Base-by-base conservation (phyloP, 2,329 filamentous ascomycete genomes). In the Clathrospora elynae region DNA sequence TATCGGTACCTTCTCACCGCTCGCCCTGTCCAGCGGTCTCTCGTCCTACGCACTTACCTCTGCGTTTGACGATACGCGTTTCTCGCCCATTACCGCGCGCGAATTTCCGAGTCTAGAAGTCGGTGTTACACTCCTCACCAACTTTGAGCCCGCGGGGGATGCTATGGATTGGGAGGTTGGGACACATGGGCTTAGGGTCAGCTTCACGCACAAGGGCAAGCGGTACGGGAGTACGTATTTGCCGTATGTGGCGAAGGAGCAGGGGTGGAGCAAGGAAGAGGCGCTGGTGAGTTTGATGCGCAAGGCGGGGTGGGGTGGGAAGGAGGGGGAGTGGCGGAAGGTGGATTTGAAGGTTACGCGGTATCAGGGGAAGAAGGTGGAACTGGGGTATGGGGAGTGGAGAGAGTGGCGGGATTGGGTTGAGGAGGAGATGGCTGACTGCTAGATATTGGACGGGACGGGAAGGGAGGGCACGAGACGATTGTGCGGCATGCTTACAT, bases 231-330 rank as follows among this genome's bases (percentile, higher is more conserved):
- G 90, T 1, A 96, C 93, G 0, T 99, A 97, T 64, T 79, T 99
- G 10, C 93, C 93, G 0, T 89, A 96, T 66, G 90, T 99, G 5
- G 87, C 92, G 7, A 75, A 81, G 1, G 93, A 99, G 75, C 93
- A 97, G 68, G 91, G 89, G 11, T 99, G 93, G 93, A 88, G 81
- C 8, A 91, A 93, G 71, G 91, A 97, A 67, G 89, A 97, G 77
- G 88, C 92, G 0, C 71, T 99, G 2, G 79, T 90, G 39, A 95
- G 88, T 71, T 73, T 97, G 64, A 93, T 96, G 86, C 80, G 89
- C 46, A 99, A 99, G 78, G 91, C 91, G 0, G 93, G 93, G 1
- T 99, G 91, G 91, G 80, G 79, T 44, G 90, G 90, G 1, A 70
- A 73, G 30, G 73, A 64, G 61, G 74, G 75, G 38, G 79, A 81